Evolutionary conservation across 2,329 filamentous ascomycete species (phyloP).

Genomic region (Calycina herbarum): DNA sequence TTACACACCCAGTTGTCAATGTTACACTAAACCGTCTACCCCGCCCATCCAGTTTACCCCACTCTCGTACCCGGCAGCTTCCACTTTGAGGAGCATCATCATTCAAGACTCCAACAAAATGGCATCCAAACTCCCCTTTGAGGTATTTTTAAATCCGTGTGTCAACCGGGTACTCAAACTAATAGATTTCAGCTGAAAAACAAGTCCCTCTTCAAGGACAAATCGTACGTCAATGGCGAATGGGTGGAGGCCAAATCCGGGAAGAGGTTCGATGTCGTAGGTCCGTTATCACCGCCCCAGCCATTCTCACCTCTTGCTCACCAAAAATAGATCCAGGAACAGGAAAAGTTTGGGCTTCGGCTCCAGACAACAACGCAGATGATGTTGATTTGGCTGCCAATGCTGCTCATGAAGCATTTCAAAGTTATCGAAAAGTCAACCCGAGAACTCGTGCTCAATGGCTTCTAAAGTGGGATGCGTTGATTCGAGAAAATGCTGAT

Average conservation of each 20-base stretch:
- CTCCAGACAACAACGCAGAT: slow-evolving; percentile 46
- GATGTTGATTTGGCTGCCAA: slow-evolving; percentile 63
- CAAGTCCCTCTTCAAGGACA: slow-evolving; percentile 52
- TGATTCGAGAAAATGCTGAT: slow-evolving; percentile 61
- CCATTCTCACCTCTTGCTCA: background rate
- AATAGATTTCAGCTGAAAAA: slow-evolving; percentile 47
- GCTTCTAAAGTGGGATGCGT: slow-evolving; percentile 63
- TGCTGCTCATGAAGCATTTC: slow-evolving; percentile 60
- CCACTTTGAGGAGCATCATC: background rate
- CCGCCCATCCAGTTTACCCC: background rate
- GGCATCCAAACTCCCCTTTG: slow-evolving; percentile 26
- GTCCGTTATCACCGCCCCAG: slow-evolving; percentile 34
- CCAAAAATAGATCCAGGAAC: slow-evolving; percentile 45
- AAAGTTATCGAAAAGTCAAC: slow-evolving; percentile 58
- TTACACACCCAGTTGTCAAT: background rate
- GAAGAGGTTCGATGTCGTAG: slow-evolving; percentile 57
- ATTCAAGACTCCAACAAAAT: background rate
- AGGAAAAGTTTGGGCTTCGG: slow-evolving; percentile 44
- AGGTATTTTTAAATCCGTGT: slow-evolving; percentile 16
- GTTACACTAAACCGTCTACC: slow-evolving; percentile 4
- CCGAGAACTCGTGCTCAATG: slow-evolving; percentile 61
- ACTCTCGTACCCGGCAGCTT: background rate
- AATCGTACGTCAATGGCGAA: slow-evolving; percentile 54
- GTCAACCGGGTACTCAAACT: background rate
- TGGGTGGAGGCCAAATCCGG: slow-evolving; percentile 57